Percentiles rank a stretch among this genome's conserved stretches.
phyloP scores from a whole-genome alignment of 2,329 filamentous ascomycete genomes.

The Aspergillus sp. region DNA sequence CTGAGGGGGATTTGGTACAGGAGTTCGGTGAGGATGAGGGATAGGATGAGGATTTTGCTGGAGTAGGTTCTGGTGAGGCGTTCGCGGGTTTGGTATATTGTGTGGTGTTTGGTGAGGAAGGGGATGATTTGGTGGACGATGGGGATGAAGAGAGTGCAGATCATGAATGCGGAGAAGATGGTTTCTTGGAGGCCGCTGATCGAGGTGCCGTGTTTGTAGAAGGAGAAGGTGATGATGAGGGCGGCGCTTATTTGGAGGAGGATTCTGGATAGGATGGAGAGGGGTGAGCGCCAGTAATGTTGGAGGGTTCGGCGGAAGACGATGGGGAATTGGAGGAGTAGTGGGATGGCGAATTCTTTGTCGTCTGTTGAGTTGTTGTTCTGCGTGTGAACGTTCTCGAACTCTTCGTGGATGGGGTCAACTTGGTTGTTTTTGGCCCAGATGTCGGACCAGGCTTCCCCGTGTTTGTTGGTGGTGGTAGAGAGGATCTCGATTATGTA shows the following conservation, averaged over 20 bases:
- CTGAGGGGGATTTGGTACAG: conserved; percentile 79
- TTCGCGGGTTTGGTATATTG: conserved; percentile 81
- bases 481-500: conserved; percentile 67
- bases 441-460: conserved; percentile 61
- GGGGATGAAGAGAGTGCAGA: conserved; percentile 68
- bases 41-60: conserved; percentile 82
- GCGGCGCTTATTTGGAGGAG: conserved; percentile 62
- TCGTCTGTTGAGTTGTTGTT: conserved; percentile 51
- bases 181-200: conserved; percentile 80
- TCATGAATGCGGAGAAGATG: conserved; percentile 81
- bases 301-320: conserved; percentile 76
- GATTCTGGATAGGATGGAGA: conserved; percentile 80
- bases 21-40: conserved; percentile 79
- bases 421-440: conserved; percentile 64
- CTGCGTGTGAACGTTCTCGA: conserved; percentile 57
- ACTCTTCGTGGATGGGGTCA: conserved; percentile 55
- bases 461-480: conserved; percentile 29
- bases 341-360: conserved; percentile 76
- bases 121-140: conserved; percentile 63
- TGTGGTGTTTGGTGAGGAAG: conserved; percentile 77
- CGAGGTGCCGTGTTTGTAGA: conserved; percentile 70
- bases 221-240: conserved; percentile 81
- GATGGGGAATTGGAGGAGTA: conserved; percentile 64
- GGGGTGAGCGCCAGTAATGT: conserved; percentile 85
- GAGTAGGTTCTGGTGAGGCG: conserved; percentile 80